A percentile compares a stretch with the other conserved stretches of the same genome.
Evolutionary conservation across 768 basidiomycete genomes (phyloP).

Genomic region (Pisolithus orientalis): DNA sequence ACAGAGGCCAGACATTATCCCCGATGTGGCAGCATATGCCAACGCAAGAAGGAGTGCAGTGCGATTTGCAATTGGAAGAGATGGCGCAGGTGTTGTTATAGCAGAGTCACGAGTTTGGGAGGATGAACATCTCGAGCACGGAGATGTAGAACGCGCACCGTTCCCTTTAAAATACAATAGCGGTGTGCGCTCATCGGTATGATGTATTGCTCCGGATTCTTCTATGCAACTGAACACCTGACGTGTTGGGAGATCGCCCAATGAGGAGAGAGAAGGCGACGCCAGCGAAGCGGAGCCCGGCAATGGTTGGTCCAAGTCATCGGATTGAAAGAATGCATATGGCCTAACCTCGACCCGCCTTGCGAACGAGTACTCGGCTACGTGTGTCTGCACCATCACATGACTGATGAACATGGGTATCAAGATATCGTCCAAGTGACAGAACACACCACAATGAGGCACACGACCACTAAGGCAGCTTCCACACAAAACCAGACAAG

Average conservation of each 20-base stretch:
- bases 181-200: conserved; percentile 47
- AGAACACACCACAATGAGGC: conserved; percentile 55
- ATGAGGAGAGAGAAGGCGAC: conserved; percentile 32
- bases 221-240: conserved; percentile 31
- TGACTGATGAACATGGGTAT: neutral
- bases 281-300: conserved; percentile 22
- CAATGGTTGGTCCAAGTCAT: conserved; percentile 2
- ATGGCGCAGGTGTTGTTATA: conserved; percentile 19
- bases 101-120: conserved; percentile 24
- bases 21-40: conserved; percentile 83
- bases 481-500: conserved; percentile 76
- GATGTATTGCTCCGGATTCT: conserved; percentile 20
- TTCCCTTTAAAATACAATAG: conserved; percentile 39
- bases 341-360: conserved; percentile 25
- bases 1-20: conserved; percentile 88
- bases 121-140: conserved; percentile 11
- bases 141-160: conserved; percentile 23
- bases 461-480: conserved; percentile 49
- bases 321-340: conserved; percentile 2
- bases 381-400: conserved; percentile 56
- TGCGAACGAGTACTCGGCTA: conserved; percentile 57
- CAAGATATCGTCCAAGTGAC: neutral
- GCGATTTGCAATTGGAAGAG: conserved; percentile 25
- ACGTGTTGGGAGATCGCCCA: conserved; percentile 25
- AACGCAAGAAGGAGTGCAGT: conserved; percentile 65